Evolutionary conservation across 2,329 filamentous ascomycete genomes (phyloP), one percentile per base, ranked within the genome.

Genomic region (Colletotrichum godetiae): DNA sequence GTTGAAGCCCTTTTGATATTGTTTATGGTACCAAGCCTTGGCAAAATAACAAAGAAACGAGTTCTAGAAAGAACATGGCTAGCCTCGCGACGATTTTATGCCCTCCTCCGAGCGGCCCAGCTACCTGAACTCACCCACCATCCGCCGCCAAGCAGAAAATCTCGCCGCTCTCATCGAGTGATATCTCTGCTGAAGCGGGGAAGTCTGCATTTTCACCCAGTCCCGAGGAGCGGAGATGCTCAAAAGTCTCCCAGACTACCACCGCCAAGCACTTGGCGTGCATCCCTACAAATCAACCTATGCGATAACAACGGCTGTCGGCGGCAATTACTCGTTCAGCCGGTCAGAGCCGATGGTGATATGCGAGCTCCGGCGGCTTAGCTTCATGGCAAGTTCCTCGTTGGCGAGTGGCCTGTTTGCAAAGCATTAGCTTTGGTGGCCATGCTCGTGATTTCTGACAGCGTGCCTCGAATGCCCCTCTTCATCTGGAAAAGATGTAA

Each of bases 181-280:
- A n/a, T 7, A 8, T 7, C 42, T 55, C 8, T 13, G 8, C 29
- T 15, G 15, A 61, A 61, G 67, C 12, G 55, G 60, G 57, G 59
- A 49, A 46, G 35, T 11, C 12, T 46, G 49, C 55, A 65, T 55
- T n/a, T 56, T 29, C 24, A 27, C 35, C 56, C 22, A 33, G 29
- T 61, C 67, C 57, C 60, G 55, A 64, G 66, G 59, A 22, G 42
- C 66, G 55, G 66, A 73, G 55, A 73, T 69, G 65, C 22, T 60
- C 19, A 19, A 63, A 22, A 56, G 46, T 31, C 49, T 27, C 42
- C 12, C 35, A 42, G 33, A n/a, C 27, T 37, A 27, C 46, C 1
- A 33, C 13, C 10, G 53, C 66, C 60, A 70, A 65, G 70, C 22
- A 60, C 66, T 69, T 73, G 58, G 67, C 70, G 11, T 49, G 49